These are phyloP conservation scores for Xylaria venustula DNA, from an alignment of 495 filamentous ascomycete species.

Conservation along the genomic window DNA sequence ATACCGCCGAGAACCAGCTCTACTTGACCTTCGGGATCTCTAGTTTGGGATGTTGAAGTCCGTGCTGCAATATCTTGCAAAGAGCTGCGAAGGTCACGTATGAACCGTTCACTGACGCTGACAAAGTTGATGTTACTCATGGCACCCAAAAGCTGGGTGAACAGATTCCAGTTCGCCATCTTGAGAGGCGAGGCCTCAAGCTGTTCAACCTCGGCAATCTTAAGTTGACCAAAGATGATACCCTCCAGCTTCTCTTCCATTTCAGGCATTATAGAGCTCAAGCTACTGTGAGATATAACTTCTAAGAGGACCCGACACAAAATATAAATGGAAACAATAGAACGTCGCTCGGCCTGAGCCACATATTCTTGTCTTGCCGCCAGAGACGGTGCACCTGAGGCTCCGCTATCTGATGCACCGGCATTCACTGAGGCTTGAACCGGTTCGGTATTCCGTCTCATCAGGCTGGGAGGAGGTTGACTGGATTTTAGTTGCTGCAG, in stretches of 20 bases:
- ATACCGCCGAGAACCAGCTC: slow-evolving; percentile 86
- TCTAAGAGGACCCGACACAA: slow-evolving; percentile 92
- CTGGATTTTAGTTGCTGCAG: slow-evolving; percentile 58
- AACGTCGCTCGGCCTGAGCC: slow-evolving; percentile 76
- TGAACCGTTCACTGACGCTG: slow-evolving; percentile 77
- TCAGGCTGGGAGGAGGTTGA: slow-evolving; percentile 29
- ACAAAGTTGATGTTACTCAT: slow-evolving; percentile 92
- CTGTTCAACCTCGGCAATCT: slow-evolving; percentile 80
- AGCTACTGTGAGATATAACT: slow-evolving; percentile 84
- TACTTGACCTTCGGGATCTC: slow-evolving; percentile 73
- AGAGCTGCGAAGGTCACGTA: slow-evolving; percentile 72
- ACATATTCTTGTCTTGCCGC: slow-evolving; percentile 65
- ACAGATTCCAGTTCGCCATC: slow-evolving; percentile 92
- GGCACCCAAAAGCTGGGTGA: slow-evolving; percentile 83
- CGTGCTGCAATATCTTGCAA: slow-evolving; percentile 71
- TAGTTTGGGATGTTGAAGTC: slow-evolving; percentile 49
- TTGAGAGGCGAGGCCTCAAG: slow-evolving; percentile 75
- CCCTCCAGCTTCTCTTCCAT: slow-evolving; percentile 89
- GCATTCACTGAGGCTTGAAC: slow-evolving; percentile 32
- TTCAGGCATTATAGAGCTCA: slow-evolving; percentile 76
- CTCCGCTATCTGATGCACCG: slow-evolving; percentile 18
- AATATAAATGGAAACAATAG: slow-evolving; percentile 90
- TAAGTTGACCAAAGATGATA: slow-evolving; percentile 91
- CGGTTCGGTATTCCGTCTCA: slow-evolving; percentile 51
- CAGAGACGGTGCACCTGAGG: slow-evolving; percentile 35